phyloP scores from a whole-genome alignment of 768 basidiomycete genomes.

The Rhodosporidiobolus odoratus region DNA sequence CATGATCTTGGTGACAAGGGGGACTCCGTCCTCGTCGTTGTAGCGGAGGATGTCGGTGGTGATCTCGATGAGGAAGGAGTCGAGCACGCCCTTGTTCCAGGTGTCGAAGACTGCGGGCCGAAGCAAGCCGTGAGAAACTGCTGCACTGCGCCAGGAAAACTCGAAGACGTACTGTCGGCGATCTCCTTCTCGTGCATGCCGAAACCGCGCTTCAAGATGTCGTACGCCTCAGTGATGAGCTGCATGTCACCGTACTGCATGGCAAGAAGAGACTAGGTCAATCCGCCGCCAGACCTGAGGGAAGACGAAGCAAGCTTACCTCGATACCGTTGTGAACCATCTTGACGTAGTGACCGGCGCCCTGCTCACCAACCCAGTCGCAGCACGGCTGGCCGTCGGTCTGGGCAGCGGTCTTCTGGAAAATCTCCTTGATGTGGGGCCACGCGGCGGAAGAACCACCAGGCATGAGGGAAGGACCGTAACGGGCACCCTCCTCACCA shows the following conservation, averaged over 20 bases:
- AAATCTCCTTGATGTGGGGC: slow-evolving; percentile 95
- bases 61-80: slow-evolving; percentile 99
- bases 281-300: neutral
- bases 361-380: slow-evolving; percentile 98
- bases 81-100: slow-evolving; percentile 98
- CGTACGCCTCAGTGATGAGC: slow-evolving; percentile 96
- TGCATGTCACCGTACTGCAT: slow-evolving; percentile 77
- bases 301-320: slow-evolving; percentile 26
- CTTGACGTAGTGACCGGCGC: slow-evolving; percentile 70
- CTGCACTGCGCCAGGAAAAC: neutral
- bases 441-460: slow-evolving; percentile 91
- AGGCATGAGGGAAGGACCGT: slow-evolving; percentile 98
- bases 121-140: neutral
- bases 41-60: slow-evolving; percentile 90
- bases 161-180: slow-evolving; percentile 52
- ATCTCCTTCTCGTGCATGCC: slow-evolving; percentile 82
- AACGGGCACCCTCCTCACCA: slow-evolving; percentile 95
- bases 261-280: neutral
- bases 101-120: slow-evolving; percentile 63
- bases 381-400: slow-evolving; percentile 90
- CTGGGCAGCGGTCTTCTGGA: slow-evolving; percentile 96
- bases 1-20: slow-evolving; percentile 86
- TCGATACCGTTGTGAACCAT: slow-evolving; percentile 99
- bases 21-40: slow-evolving; percentile 89
- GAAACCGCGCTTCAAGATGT: slow-evolving; percentile 95